phyloP scores from a whole-genome alignment of 768 basidiomycete genomes.

The Clitopilus hobsonii region DNA sequence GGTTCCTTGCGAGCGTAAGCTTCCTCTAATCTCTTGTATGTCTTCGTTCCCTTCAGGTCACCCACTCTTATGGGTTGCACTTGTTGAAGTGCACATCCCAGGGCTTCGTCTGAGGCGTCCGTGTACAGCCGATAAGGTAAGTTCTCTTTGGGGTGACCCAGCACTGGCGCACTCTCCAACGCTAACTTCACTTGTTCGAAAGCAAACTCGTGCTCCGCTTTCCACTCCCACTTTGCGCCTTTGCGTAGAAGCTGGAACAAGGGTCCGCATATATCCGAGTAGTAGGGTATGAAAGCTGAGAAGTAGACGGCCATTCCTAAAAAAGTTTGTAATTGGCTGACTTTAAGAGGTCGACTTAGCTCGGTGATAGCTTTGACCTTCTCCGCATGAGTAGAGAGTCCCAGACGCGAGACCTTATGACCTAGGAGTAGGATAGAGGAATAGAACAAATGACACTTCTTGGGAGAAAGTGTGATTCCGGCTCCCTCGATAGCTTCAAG shows the following conservation, averaged over 20 bases:
- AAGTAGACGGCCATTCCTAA: constrained; percentile 35
- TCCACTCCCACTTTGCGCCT: constrained; percentile 17
- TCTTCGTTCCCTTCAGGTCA: constrained; percentile 22
- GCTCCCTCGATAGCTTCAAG: constrained; percentile 20
- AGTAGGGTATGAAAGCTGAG: constrained; percentile 28
- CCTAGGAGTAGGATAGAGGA: constrained; percentile 29
- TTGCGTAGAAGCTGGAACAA: constrained; percentile 28
- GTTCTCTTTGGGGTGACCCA: constrained; percentile 22
- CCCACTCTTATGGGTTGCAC: constrained; percentile 21
- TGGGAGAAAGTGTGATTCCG: constrained; percentile 25
- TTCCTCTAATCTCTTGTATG: constrained; percentile 14
- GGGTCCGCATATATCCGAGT: constrained; percentile 26
- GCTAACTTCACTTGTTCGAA: constrained; percentile 23
- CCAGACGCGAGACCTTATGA: constrained; percentile 33
- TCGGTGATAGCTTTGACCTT: constrained; percentile 29
- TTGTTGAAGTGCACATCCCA: constrained; percentile 26
- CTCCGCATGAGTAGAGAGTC: constrained; percentile 30
- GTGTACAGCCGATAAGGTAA: constrained; percentile 30
- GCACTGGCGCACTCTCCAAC: constrained; percentile 24
- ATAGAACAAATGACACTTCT: constrained; percentile 29
- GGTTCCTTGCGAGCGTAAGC: constrained; percentile 13
- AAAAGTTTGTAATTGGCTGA: constrained; percentile 24
- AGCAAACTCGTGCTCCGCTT: constrained; percentile 15
- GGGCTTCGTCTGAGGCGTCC: constrained; percentile 25
- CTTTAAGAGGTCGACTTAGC: constrained; percentile 19